Percentiles rank a stretch among this genome's conserved stretches.
Evolutionary conservation across 805 yeast species (phyloP).

Genomic region (Teunomyces aglyptinius): DNA sequence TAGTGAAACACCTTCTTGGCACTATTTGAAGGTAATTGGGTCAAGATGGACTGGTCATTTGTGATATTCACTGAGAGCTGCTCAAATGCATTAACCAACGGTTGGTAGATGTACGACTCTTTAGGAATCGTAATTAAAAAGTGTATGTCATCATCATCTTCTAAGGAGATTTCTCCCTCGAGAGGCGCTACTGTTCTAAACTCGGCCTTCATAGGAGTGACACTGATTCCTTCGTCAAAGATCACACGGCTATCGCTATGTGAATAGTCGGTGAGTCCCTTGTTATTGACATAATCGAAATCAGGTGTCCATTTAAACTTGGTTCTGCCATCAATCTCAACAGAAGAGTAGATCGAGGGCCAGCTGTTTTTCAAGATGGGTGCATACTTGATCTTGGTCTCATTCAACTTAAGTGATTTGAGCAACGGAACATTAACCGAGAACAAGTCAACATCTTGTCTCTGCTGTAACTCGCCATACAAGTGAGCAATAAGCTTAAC

Average conservation of each 20-base stretch:
- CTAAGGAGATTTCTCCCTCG: conserved; percentile 56
- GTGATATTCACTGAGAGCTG: conserved; percentile 18
- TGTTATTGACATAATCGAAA: conserved; percentile 62
- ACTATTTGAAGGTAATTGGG: conserved; percentile 12
- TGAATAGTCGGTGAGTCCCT: conserved; percentile 37
- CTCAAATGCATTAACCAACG: conserved; percentile 38
- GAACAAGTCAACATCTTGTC: conserved; percentile 60
- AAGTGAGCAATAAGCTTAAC: conserved; percentile 63
- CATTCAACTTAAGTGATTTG: conserved; percentile 47
- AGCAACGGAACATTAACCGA: conserved; percentile 81
- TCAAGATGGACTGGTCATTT: conserved; percentile 19
- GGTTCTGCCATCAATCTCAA: conserved; percentile 28
- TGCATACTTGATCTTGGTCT: conserved; percentile 65
- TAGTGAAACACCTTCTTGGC: conserved; percentile 59
- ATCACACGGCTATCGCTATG: conserved; percentile 73
- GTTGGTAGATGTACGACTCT: conserved; percentile 41
- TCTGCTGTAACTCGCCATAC: conserved; percentile 53
- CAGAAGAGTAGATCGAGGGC: conserved; percentile 57
- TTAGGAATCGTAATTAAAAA: conserved; percentile 40
- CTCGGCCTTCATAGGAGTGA: conserved; percentile 60
- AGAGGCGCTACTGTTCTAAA: conserved; percentile 54
- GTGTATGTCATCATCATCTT: background rate
- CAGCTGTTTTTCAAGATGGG: conserved; percentile 83
- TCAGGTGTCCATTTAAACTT: conserved; percentile 83
- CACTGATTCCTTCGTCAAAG: conserved; percentile 58